These are phyloP conservation scores for Suillus subaureus DNA, from an alignment of 768 basidiomycete species.

Conservation along the genomic window DNA sequence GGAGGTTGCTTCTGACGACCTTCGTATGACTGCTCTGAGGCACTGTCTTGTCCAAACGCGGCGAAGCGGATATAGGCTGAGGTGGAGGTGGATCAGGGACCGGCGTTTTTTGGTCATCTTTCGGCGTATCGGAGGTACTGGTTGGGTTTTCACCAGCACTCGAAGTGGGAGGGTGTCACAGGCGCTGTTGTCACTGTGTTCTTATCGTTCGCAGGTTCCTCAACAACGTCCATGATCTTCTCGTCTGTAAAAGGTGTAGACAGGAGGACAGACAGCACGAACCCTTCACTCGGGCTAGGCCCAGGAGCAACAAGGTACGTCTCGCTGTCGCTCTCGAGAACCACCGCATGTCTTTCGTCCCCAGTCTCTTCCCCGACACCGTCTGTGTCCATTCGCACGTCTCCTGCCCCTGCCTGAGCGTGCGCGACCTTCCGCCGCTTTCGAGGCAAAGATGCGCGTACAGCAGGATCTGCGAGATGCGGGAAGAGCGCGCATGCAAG, in stretches of 20 bases:
- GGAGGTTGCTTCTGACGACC: constrained; percentile 21
- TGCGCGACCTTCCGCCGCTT: constrained; percentile 31
- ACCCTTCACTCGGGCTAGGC: constrained; percentile 4
- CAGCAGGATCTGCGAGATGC: constrained; percentile 19
- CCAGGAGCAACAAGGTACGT: constrained; percentile 24
- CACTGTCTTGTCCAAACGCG: not conserved
- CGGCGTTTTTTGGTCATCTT: not conserved
- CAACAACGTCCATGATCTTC: not conserved
- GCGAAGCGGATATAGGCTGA: not conserved
- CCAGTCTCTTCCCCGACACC: constrained; percentile 12
- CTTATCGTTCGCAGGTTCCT: not conserved
- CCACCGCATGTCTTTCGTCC: constrained; percentile 18
- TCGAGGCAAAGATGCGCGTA: constrained; percentile 17
- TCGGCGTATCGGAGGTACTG: not conserved
- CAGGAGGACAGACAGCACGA: constrained; percentile 7
- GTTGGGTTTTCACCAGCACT: constrained; percentile 1
- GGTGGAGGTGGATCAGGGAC: not conserved
- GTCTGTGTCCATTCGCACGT: constrained; percentile 13
- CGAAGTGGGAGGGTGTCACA: not conserved
- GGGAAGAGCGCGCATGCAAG: constrained; percentile 51
- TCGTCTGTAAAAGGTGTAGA: not conserved
- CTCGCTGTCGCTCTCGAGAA: constrained; percentile 28
- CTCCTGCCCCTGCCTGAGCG: constrained; percentile 9
- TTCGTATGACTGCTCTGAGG: constrained; percentile 3
- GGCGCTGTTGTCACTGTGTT: not conserved